Evolutionary conservation across 257 asterid species (phyloP).

Genomic region (Hygrophila difformis): DNA sequence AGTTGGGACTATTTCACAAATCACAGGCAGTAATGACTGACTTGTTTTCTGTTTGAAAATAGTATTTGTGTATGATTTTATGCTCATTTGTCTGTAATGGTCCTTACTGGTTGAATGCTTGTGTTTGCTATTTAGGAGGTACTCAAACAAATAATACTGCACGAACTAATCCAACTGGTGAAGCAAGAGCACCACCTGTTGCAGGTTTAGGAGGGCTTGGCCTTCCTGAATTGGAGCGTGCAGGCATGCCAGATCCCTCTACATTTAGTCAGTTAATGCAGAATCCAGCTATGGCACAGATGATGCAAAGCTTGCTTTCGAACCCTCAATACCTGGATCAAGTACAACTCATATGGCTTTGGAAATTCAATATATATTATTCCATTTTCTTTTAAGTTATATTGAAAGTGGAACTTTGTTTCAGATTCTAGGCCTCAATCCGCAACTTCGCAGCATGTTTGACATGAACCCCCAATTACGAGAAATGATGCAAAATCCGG

Average conservation of each 20-base stretch:
- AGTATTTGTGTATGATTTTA: not conserved
- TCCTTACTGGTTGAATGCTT: not conserved
- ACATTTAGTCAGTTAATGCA: conserved; percentile 35
- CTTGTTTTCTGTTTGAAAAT: too few species aligned
- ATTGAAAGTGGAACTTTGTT: conserved; percentile 13
- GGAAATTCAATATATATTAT: not conserved
- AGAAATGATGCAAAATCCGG: conserved; percentile 64
- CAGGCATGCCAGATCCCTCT: conserved; percentile 32
- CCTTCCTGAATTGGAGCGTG: conserved; percentile 29
- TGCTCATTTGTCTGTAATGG: too few species aligned
- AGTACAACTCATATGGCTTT: conserved; percentile 14
- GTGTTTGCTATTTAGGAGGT: conserved; percentile 22
- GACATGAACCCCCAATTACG: conserved; percentile 53
- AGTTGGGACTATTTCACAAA: too few species aligned
- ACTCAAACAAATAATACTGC: conserved; percentile 34
- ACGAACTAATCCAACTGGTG: conserved; percentile 33
- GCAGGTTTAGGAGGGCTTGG: conserved; percentile 48
- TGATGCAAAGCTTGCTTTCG: conserved; percentile 46
- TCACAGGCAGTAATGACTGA: too few species aligned
- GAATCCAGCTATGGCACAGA: conserved; percentile 48
- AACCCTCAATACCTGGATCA: conserved; percentile 52
- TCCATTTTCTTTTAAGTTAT: conserved; percentile 2
- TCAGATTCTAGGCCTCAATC: conserved; percentile 36
- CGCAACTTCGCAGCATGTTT: conserved; percentile 38
- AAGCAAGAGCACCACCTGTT: conserved; percentile 28